phyloP scores from a whole-genome alignment of 257 asterid species.

The Solanum clarkiae region DNA sequence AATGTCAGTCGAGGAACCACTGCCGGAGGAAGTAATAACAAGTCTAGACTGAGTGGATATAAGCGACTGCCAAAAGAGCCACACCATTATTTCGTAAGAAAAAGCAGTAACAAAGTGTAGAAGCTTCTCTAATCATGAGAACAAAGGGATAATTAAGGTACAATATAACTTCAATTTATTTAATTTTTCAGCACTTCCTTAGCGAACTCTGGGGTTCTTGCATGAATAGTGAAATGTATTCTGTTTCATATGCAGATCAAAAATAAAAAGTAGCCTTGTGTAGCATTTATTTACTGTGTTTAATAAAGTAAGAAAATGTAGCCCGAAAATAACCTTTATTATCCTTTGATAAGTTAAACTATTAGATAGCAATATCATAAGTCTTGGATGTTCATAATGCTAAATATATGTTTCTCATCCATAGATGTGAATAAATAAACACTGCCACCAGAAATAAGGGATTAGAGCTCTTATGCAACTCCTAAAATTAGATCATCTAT shows the following conservation, averaged over 20 bases:
- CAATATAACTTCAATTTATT: neutral
- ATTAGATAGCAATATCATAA: neutral
- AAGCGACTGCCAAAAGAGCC: constrained; percentile 59
- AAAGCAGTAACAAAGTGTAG: neutral
- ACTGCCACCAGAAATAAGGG: neutral
- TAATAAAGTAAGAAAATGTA: neutral
- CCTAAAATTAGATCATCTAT: neutral
- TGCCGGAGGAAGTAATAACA: constrained; percentile 67
- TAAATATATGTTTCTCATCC: neutral
- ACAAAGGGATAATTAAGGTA: neutral
- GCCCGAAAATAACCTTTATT: neutral
- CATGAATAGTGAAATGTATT: neutral
- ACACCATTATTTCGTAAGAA: constrained; percentile 3
- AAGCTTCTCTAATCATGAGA: neutral
- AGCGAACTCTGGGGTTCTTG: neutral
- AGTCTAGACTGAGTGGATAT: constrained; percentile 88
- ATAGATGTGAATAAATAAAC: neutral
- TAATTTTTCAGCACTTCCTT: neutral
- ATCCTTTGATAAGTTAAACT: neutral
- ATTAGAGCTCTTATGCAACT: neutral
- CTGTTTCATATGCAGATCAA: neutral
- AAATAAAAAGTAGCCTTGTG: neutral
- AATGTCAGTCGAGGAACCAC: constrained; percentile 47
- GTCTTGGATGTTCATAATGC: neutral
- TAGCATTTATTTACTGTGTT: neutral